A percentile compares a stretch with the other conserved stretches of the same genome.
These are phyloP conservation scores for Gyromitra esculenta DNA, from an alignment of 2,329 filamentous ascomycete species.

Conservation along the genomic window DNA sequence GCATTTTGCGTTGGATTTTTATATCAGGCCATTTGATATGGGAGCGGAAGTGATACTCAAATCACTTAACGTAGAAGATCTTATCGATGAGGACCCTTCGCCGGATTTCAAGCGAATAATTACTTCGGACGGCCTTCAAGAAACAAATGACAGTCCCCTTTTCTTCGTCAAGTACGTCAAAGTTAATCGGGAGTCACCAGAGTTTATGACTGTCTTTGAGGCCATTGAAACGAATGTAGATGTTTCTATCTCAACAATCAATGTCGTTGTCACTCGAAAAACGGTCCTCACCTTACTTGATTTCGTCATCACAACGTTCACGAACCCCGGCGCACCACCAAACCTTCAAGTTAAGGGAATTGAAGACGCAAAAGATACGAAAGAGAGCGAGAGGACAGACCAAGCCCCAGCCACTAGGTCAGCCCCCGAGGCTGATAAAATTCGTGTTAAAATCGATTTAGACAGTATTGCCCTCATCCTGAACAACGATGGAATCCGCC, in stretches of 20 bases:
- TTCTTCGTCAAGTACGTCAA: conserved; percentile 89
- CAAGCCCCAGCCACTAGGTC: conserved; percentile 59
- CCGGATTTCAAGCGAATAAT: conserved; percentile 97
- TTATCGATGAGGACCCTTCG: conserved; percentile 84
- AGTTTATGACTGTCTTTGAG: conserved; percentile 91
- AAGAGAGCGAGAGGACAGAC: conserved; percentile 60
- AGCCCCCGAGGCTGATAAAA: conserved; percentile 72
- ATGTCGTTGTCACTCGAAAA: conserved; percentile 90
- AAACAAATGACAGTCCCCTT: conserved; percentile 73
- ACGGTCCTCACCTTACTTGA: conserved; percentile 92
- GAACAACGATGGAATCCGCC: conserved; percentile 95
- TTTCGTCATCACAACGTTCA: conserved; percentile 92
- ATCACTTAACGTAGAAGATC: conserved; percentile 89
- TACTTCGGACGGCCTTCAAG: conserved; percentile 80
- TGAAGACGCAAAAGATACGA: conserved; percentile 61
- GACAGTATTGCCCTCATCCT: conserved; percentile 93
- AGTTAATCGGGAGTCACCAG: conserved; percentile 89
- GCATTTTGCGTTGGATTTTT: conserved; percentile 85
- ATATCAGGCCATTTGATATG: conserved; percentile 90
- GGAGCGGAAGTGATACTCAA: conserved; percentile 88
- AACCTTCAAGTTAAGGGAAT: conserved; percentile 55
- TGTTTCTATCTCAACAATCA: conserved; percentile 92
- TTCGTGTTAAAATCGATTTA: conserved; percentile 90
- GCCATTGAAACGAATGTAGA: conserved; percentile 94
- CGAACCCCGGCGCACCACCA: conserved; percentile 65